phyloP scores from a whole-genome alignment of 495 filamentous ascomycete species.

The Ascodesmis nigricans region DNA sequence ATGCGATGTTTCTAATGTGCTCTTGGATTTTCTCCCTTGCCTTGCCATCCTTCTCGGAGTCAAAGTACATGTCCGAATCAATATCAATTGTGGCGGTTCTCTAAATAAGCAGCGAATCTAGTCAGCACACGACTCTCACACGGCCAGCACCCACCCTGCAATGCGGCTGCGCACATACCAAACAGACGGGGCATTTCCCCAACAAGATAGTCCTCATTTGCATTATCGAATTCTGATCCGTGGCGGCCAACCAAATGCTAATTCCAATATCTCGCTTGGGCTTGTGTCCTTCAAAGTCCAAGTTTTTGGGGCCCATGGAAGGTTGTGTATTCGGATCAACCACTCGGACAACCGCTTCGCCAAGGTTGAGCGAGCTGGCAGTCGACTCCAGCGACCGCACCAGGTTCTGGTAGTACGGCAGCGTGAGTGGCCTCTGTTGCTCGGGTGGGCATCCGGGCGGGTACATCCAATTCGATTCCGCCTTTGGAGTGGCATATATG shows the following conservation, averaged over 20 bases:
- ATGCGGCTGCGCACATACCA: slow-evolving; percentile 14
- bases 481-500: slow-evolving; percentile 62
- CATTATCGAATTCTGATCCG: neutral
- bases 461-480: slow-evolving; percentile 75
- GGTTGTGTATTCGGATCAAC: too few relatives aligned
- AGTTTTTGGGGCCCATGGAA: too few relatives aligned
- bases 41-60: slow-evolving; percentile 45
- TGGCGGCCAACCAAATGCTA: neutral
- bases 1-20: slow-evolving; percentile 61
- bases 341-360: too few relatives aligned
- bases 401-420: slow-evolving; percentile 74
- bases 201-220: neutral
- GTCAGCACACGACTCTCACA: slow-evolving; percentile 15
- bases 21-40: slow-evolving; percentile 48
- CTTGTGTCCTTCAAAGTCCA: slow-evolving; percentile 2
- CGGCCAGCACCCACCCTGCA: too few relatives aligned
- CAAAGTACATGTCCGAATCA: slow-evolving; percentile 67
- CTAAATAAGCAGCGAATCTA: slow-evolving; percentile 29
- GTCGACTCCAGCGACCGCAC: slow-evolving; percentile 52
- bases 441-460: slow-evolving; percentile 66
- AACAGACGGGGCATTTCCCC: slow-evolving; percentile 2
- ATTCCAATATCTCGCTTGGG: slow-evolving; percentile 3
- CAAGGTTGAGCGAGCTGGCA: too few relatives aligned
- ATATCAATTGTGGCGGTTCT: slow-evolving; percentile 81
- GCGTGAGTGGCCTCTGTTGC: slow-evolving; percentile 41